phyloP scores from a whole-genome alignment of 1,284 basidiomycete genomes.

The Heterobasidion irregulare region DNA sequence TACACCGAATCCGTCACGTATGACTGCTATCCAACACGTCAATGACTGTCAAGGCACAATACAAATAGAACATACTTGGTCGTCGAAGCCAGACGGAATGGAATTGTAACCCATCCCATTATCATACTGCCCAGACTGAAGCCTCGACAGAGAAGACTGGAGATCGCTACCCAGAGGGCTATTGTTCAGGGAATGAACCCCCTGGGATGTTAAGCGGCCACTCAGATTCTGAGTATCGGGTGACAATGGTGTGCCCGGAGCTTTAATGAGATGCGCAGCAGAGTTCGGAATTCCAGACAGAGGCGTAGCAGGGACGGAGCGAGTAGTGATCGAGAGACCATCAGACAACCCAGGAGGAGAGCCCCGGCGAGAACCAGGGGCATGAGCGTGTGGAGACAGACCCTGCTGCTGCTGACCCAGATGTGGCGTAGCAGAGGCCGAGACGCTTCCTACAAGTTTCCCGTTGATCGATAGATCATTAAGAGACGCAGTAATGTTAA shows the following conservation, averaged over 20 bases:
- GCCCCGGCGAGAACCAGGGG: conserved; percentile 52
- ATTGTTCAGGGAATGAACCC: conserved; percentile 38
- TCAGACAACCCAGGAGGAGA: conserved; percentile 62
- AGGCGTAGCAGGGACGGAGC: conserved; percentile 72
- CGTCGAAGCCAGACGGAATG: conserved; percentile 43
- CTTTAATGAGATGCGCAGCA: conserved; percentile 47
- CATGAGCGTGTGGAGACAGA: conserved; percentile 29
- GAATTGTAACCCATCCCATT: conserved; percentile 40
- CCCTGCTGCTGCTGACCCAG: conserved; percentile 54
- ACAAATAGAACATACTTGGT: conserved; percentile 33
- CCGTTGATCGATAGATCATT: conserved; percentile 34
- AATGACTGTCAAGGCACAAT: neutral
- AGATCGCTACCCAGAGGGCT: conserved; percentile 42
- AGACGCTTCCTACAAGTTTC: conserved; percentile 38
- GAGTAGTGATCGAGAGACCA: conserved; percentile 49
- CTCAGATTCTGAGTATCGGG: conserved; percentile 51
- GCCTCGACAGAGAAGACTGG: conserved; percentile 61
- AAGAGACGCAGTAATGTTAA: conserved; percentile 28
- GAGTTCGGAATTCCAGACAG: conserved; percentile 43
- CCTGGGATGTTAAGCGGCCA: conserved; percentile 50
- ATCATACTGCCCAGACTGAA: conserved; percentile 54
- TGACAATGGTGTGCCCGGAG: conserved; percentile 60
- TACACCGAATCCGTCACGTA: conserved; percentile 58
- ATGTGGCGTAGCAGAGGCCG: conserved; percentile 56
- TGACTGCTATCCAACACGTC: conserved; percentile 23